phyloP scores from a whole-genome alignment of 331 rosid genomes.

The Spiraea crenata region DNA sequence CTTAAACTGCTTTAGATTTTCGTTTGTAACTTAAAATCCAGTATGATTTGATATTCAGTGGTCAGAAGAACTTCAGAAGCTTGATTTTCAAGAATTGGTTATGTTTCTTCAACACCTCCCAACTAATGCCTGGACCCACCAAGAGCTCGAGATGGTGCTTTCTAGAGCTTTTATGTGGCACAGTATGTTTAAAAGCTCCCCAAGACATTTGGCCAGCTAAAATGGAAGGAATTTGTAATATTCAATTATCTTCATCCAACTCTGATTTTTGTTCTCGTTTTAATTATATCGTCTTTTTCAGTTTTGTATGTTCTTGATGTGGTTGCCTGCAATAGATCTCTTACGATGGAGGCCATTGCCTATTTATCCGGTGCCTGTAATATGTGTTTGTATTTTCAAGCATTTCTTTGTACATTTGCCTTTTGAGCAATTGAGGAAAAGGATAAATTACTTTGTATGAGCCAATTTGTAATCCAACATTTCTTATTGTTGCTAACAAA shows the following conservation, averaged over 20 bases:
- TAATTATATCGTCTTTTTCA: neutral
- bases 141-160: constrained; percentile 96
- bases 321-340: constrained; percentile 19
- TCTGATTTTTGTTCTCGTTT: neutral
- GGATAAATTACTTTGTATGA: neutral
- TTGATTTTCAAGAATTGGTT: constrained; percentile 94
- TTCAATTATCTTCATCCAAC: constrained; percentile 16
- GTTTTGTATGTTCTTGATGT: constrained; percentile 12
- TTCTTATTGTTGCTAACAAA: neutral
- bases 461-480: neutral
- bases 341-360: neutral
- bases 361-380: constrained; percentile 31
- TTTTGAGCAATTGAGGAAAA: constrained; percentile 22
- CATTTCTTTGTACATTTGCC: constrained; percentile 27
- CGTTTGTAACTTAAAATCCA: neutral
- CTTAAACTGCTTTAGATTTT: neutral
- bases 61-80: constrained; percentile 84
- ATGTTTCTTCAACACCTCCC: constrained; percentile 99
- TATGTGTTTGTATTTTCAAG: constrained; percentile 29
- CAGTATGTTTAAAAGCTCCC: constrained; percentile 94
- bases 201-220: constrained; percentile 85
- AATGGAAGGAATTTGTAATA: constrained; percentile 19
- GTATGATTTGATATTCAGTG: constrained; percentile 54
- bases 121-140: constrained; percentile 80
- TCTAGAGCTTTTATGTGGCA: constrained; percentile 98